Evolutionary conservation across 192 early-diverging fungal species (phyloP), one percentile per base, ranked within the genome.

Genomic region (Pilaira anomala): DNA sequence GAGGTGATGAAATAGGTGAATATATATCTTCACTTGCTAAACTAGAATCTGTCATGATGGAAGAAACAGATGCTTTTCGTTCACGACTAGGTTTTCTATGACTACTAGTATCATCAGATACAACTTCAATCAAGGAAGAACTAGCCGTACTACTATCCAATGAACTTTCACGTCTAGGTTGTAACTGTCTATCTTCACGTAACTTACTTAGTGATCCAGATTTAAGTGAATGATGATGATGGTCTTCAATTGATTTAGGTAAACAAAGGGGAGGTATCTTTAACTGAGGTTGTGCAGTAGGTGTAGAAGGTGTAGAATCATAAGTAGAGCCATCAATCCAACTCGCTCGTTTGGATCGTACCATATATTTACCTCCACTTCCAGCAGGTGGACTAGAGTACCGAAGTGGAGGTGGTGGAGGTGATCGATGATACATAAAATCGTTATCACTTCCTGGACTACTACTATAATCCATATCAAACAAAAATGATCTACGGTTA

Each of bases 311-410:
- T 7, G 48, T 24, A 6, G 22, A 33, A 11, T 8, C 8, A 28
- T 22, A 36, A 6, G 64, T 46, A 46, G 46, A 59, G 1, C 59
- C 71, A 59, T 73, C 71, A 24, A 73, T 73, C 71, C 71, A 73
- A 33, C 71, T 73, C 14, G 71, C 65, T 25, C 71, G 42, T 48
- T 73, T 73, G 5, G 71, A 73, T 22, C 66, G 63, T 14, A 73
- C 60, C 61, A 73, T 67, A 39, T 73, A 73, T 40, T 67, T 73
- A 4, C 53, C 71, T 13, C 71, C 71, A 63, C 58, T 62, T 3
- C 71, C 71, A 19, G 66, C 71, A 16, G 65, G 71, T 11, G 71
- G 71, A 60, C 71, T 73, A 8, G 71, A 59, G 19, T 73, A 73
- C 33, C 62, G 55, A 18, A 33, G 7, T 25, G 12, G 52, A 58